Base-by-base conservation (phyloP, 2,329 filamentous ascomycete species). In the Rachicladosporium sp. region DNA sequence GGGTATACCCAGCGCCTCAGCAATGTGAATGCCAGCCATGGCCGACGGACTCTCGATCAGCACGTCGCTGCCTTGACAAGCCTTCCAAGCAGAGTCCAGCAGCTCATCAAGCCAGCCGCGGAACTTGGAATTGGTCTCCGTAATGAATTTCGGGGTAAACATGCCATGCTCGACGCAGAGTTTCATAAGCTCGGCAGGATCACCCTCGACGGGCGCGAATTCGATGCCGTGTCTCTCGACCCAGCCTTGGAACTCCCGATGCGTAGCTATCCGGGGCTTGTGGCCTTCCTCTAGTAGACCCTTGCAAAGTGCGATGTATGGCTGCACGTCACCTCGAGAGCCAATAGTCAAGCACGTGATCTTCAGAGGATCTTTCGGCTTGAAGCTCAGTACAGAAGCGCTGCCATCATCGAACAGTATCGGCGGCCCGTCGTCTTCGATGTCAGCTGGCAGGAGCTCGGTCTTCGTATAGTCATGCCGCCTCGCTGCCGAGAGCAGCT, bases 11-110 rank as follows among this genome's bases (percentile, higher is more conserved):
- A 98, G 71, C 15, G 87, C 86, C 63, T 98, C 91, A 1, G 91
- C 91, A 49, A 98, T 93, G 59, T 98, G 91, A 39, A 98, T 94
- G 19, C 91, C 91, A 1, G 82, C 87, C 91, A 98, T 98, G 10
- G 91, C 87, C 42, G 85, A 93, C 0, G 91, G 91, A 35, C 85
- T 93, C 59, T 98, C 91, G 44, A 98, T 94, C 31, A 98, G 69
- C 27, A 98, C 66, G 57, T 98, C 89, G 2, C 82, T 82, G 15
- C 80, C 82, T 59, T 94, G 77, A 53, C 89, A 96, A 1, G 86
- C 86, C 33, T 66, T 62, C 78, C 82, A 96, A 0, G 87, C 80
- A 10, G 86, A 88, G 10, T 71, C 72, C 29, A 95, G 75, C 13
- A 98, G 73, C 33, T 86, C 82, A 51, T 96, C 88, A 11, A 98